Conservation (phyloP, 495 filamentous ascomycete species). For the Penicillium cinerascens region DNA sequence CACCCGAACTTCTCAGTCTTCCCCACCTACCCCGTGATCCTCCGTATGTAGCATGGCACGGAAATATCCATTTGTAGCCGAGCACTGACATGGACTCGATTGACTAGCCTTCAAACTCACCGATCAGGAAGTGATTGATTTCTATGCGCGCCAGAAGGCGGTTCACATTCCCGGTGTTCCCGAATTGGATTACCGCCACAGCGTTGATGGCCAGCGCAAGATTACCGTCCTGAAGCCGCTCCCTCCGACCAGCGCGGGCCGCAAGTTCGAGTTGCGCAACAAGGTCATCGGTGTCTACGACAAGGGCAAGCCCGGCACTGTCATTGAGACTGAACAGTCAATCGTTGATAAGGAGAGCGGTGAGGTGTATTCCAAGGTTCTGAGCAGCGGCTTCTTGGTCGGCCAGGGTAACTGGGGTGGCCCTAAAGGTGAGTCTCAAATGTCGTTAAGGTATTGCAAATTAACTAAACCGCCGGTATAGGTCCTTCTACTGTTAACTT, state of each 20-base stretch:
- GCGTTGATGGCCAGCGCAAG: constrained; percentile 82
- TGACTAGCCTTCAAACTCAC: constrained; percentile 72
- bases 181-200: constrained; percentile 66
- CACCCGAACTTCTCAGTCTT: constrained; percentile 81
- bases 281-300: constrained; percentile 88
- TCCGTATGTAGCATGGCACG: constrained; percentile 50
- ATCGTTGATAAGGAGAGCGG: constrained; percentile 67
- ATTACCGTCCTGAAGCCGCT: constrained; percentile 76
- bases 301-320: constrained; percentile 80
- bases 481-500: constrained; percentile 70
- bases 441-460: not conserved
- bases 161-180: constrained; percentile 72
- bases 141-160: constrained; percentile 62
- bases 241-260: constrained; percentile 66
- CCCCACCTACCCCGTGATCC: constrained; percentile 81
- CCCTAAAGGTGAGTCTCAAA: constrained; percentile 61
- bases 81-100: constrained; percentile 2
- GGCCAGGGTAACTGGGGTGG: constrained; percentile 87
- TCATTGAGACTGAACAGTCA: constrained; percentile 74
- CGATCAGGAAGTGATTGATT: constrained; percentile 76
- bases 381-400: constrained; percentile 72
- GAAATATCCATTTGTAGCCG: not conserved
- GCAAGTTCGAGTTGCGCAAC: constrained; percentile 69
- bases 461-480: constrained; percentile 14
- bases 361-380: constrained; percentile 67